Evolutionary conservation across 2,329 filamentous ascomycete genomes (phyloP), one percentile per base, ranked within the genome.

Genomic region (Didymella keratinophila): DNA sequence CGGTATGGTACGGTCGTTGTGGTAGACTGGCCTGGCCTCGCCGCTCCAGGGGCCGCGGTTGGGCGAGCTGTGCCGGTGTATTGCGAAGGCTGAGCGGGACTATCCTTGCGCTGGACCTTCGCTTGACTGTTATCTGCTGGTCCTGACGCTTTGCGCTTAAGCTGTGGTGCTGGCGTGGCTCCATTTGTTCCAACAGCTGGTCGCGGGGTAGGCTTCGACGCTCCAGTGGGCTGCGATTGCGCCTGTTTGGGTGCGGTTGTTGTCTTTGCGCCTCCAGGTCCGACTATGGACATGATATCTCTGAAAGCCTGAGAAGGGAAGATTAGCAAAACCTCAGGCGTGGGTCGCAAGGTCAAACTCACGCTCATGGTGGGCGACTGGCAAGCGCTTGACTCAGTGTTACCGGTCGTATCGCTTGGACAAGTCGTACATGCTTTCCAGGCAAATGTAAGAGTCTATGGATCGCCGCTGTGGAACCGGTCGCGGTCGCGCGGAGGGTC

Each of bases 61-160:
- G 73, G 63, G 52, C 73, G 72, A 43, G 53, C 58, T 62, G 62
- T 58, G 57, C 68, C 58, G 64, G 70, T 70, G 52, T 63, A 36
- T 62, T 71, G 66, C 64, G 71, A 44, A 52, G 68, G 25, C 47
- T 61, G 65, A 28, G 60, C 47, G 28, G 66, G 60, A 37, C 57
- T 67, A 60, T 78, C 72, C 41, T 72, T 76, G 23, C 75, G 70
- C 59, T 70, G 69, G 18, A 74, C 53, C 59, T 78, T 78, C 50
- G 61, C 56, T 50, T 72, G 70, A 45, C 60, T 67, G 52, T 57
- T 61, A 30, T 72, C 72, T 27, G 66, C 65, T 14, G 75, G 66
- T n/a, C 71, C 69, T 21, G 76, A 77, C 47, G 77, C 77, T 63
- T 78, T 79, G 59, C 77, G 75, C 65, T 79, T 80, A 37, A 69